Base-by-base conservation (phyloP, 768 basidiomycete species). In the Amanita rubescens region DNA sequence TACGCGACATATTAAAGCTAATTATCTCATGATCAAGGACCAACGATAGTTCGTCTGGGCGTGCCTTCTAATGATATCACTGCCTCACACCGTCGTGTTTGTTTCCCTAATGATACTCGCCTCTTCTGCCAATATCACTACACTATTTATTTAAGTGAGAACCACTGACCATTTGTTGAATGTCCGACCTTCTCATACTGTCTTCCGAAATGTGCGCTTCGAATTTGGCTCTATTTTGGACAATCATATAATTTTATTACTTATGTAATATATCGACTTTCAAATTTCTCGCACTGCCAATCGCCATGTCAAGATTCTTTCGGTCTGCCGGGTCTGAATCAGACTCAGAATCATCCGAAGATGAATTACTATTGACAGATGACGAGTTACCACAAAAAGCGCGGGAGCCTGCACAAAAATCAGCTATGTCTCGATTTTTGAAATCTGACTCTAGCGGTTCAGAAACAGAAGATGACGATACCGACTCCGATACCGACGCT, bases 281-380 rank as follows among this genome's bases (percentile, higher is more conserved):
- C n/a, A n/a, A 24, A 8, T 30, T 44, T 44, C 22, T n/a, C n/a
- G 5, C 25, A 33, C n/a, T n/a, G n/a, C 11, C 20, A 12, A n/a
- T 37, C 35, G 27, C 14, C 49, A 92, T 93, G 89, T 92, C 90
- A 57, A 82, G 90, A 64, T 93, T 94, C 74, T 92, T 93, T 75
- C 84, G 87, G 74, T 80, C 83, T 73, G 88, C 81, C 56, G 85
- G 80, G 67, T 88, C 87, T 48, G 90, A 91, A 62, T 82, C 80
- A 14, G 84, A 85, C 45, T 77, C 81, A 38, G 82, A 83, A 56
- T 78, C 80, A 55, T 86, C 83, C 39, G 87, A 89, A 56, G 86
- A 89, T 66, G 87, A 90, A 72, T 81, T 85, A 67, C 81, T 90
- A 69, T 81, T 79, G 63, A 84, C 82, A 59, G 84, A 79, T 48